Evolutionary conservation across 257 asterid species (phyloP), one percentile per base, ranked within the genome.

Genomic region (Thymus mandschuricus): DNA sequence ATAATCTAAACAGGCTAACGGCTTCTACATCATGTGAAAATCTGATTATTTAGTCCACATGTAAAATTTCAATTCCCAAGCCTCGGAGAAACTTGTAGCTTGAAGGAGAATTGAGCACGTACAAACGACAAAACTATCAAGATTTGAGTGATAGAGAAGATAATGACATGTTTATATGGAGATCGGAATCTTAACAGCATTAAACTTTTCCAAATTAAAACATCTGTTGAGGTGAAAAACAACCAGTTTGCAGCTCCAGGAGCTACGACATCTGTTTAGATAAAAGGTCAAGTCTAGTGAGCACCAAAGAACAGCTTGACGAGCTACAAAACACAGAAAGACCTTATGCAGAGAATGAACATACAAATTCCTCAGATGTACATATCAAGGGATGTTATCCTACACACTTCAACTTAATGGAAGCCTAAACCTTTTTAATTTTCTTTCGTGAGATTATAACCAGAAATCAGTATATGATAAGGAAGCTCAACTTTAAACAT

Each of bases 11-110:
- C 34, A 54, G 43, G n/a, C 21, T 54, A 43, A 30, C 27, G 56
- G 56, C 38, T 58, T 57, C 55, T 44, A 48, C 4, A 48, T 6
- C 15, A 60, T 56, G 31, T 15, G 15, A 45, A 48, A 4, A 44
- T 69, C 65, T 35, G 35, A 73, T 68, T 44, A 49, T n/a, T 59
- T 40, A 35, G 6, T 44, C 4, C 29, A 48, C 71, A 30, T 68
- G n/a, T 50, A 69, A 40, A 70, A 56, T 72, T 28, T 41, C 3
- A 54, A 70, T 64, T 30, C 43, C 69, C 58, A 64, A 45, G 62
- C 60, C 54, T 73, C 55, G 12, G 50, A 5, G 48, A 67, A 66
- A 0, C 48, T 6, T 4, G 10, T 68, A 21, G 33, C 10, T 9
- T 40, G 62, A 56, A 27, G 33, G 21, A n/a, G 40, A 21, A 38